Percentiles rank a stretch among this genome's conserved stretches.
Conservation (phyloP, 73 alveolate genomes). For the Paramecium pentaurelia region DNA sequence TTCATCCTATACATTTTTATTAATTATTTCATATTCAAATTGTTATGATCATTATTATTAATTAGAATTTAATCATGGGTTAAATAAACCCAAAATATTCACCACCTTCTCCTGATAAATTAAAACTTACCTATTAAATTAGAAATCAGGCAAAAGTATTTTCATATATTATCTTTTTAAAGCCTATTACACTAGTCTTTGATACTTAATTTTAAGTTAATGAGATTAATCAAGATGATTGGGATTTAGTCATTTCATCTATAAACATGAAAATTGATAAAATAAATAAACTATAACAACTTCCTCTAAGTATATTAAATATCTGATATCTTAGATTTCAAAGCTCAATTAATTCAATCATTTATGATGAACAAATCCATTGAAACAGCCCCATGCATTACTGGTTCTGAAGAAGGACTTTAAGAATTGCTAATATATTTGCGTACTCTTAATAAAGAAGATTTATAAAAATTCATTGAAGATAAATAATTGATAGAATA, state of each 20-base stretch:
- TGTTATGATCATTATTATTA: slow-evolving; percentile 37
- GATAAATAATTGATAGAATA: neutral
- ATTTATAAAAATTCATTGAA: neutral
- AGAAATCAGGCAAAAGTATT: slow-evolving; percentile 1
- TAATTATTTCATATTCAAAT: slow-evolving; percentile 58
- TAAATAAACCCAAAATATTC: slow-evolving; percentile 15
- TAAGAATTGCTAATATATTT: neutral
- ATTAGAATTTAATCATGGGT: neutral
- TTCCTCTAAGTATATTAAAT: neutral
- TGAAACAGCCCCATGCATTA: neutral
- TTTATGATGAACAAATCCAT: neutral
- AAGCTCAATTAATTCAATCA: neutral
- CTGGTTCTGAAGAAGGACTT: slow-evolving; percentile 27
- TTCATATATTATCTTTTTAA: neutral
- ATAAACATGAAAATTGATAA: neutral
- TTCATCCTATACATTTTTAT: slow-evolving; percentile 58
- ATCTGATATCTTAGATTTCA: neutral
- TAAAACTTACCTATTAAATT: neutral
- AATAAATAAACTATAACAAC: neutral
- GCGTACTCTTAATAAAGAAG: neutral
- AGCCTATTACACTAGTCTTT: neutral
- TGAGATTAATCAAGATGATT: neutral
- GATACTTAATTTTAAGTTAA: neutral
- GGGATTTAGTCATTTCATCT: neutral
- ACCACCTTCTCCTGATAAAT: neutral